A percentile compares a stretch with the other conserved stretches of the same genome.
Conservation (phyloP, 1,139 yeast genomes). For the Blastobotrys aristatus region DNA sequence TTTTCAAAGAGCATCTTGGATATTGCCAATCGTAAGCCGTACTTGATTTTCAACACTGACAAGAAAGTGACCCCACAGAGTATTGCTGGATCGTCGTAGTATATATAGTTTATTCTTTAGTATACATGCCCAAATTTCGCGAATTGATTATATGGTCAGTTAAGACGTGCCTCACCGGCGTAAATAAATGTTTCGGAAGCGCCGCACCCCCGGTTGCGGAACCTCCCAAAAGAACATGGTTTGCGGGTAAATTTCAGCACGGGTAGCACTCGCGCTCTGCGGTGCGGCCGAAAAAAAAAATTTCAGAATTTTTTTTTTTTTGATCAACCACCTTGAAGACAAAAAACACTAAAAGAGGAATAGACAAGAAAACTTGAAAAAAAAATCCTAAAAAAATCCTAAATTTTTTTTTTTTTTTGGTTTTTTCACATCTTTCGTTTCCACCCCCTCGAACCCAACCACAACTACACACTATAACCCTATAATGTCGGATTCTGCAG, state of each 20-base stretch:
- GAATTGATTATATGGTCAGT: neutral
- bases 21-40: slow-evolving; percentile 68
- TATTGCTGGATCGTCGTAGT: neutral
- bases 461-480: too few species aligned
- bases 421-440: neutral
- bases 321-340: too few species aligned
- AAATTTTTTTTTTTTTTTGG: neutral
- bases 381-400: neutral
- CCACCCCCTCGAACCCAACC: neutral
- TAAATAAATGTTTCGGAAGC: too few species aligned
- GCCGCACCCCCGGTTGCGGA: too few species aligned
- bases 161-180: too few species aligned
- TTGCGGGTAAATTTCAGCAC: slow-evolving; percentile 10
- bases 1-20: slow-evolving; percentile 79
- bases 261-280: too few species aligned
- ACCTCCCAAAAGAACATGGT: neutral
- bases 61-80: slow-evolving; percentile 2
- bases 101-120: neutral
- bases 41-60: slow-evolving; percentile 50
- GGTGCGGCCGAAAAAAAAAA: neutral
- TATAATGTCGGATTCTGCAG: neutral
- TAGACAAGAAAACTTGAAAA: neutral
- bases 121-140: neutral
- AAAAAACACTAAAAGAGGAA: too few species aligned
- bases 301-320: neutral